These are phyloP conservation scores for Dryas drummondii DNA, from an alignment of 306 rosid genomes.

Conservation along the genomic window DNA sequence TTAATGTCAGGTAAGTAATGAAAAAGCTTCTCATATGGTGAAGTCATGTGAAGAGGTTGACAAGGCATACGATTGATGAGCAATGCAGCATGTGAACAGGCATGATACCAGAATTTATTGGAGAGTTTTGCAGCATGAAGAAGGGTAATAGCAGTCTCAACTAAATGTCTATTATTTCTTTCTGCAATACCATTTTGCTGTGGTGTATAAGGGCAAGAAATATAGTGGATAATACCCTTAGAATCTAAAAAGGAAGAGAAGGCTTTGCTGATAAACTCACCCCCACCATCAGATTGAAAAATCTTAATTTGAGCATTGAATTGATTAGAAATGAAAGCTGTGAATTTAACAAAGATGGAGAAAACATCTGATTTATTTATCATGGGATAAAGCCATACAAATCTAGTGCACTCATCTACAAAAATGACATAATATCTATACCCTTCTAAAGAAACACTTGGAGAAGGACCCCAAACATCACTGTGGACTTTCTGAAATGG, in stretches of 20 bases:
- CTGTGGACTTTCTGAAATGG: neutral
- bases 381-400: neutral
- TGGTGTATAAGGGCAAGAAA: neutral
- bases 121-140: too few relatives aligned
- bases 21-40: too few relatives aligned
- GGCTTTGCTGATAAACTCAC: neutral
- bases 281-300: neutral
- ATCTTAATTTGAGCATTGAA: too few relatives aligned
- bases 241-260: neutral
- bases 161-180: neutral
- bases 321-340: too few relatives aligned
- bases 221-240: neutral
- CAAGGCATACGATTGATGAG: too few relatives aligned
- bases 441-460: neutral
- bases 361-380: neutral
- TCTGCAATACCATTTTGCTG: neutral
- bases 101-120: too few relatives aligned
- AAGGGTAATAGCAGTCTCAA: neutral
- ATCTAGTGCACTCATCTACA: neutral
- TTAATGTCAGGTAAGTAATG: too few relatives aligned
- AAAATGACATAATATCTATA: neutral
- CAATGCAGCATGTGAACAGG: too few relatives aligned
- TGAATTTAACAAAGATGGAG: neutral
- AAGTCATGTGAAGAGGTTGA: too few relatives aligned
- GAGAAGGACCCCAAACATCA: neutral